Evolutionary conservation across 805 yeast species (phyloP).

Genomic region (Metschnikowia matae): DNA sequence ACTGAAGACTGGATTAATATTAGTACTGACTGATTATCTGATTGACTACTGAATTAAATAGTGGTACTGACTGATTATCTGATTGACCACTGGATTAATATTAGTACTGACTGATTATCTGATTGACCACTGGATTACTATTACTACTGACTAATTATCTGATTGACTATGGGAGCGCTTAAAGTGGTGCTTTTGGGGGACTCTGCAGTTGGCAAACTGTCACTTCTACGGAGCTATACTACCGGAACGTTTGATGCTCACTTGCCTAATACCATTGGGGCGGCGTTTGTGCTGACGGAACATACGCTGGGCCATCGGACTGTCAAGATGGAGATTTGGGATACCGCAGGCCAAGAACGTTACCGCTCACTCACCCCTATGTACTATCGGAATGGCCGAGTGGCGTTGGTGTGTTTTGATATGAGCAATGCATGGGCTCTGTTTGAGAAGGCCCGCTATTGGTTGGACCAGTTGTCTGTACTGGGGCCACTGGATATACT

Average conservation of each 20-base stretch:
- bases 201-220: constrained; percentile 61
- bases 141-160: too few relatives aligned
- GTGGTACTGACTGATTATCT: too few relatives aligned
- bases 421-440: constrained; percentile 45
- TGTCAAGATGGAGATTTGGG: constrained; percentile 76
- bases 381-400: constrained; percentile 42
- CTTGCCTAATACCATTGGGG: constrained; percentile 95
- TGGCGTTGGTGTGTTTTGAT: constrained; percentile 86
- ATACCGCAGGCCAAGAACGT: constrained; percentile 87
- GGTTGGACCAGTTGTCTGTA: constrained; percentile 75
- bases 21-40: too few relatives aligned
- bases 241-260: constrained; percentile 67
- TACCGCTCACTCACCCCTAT: constrained; percentile 43
- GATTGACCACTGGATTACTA: too few relatives aligned
- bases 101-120: too few relatives aligned
- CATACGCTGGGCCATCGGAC: constrained; percentile 34
- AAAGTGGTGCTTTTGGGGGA: constrained; percentile 48
- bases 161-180: constrained; percentile 1
- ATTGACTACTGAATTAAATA: too few relatives aligned
- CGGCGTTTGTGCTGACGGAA: constrained; percentile 87
- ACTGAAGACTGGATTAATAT: too few relatives aligned
- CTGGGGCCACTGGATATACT: constrained; percentile 24
- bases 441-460: constrained; percentile 71
- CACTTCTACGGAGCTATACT: constrained; percentile 78
- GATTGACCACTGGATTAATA: too few relatives aligned